A percentile compares a stretch with the other conserved stretches of the same genome.
phyloP scores from a whole-genome alignment of 2,329 filamentous ascomycete genomes.

The Ramularia collo-cygni region DNA sequence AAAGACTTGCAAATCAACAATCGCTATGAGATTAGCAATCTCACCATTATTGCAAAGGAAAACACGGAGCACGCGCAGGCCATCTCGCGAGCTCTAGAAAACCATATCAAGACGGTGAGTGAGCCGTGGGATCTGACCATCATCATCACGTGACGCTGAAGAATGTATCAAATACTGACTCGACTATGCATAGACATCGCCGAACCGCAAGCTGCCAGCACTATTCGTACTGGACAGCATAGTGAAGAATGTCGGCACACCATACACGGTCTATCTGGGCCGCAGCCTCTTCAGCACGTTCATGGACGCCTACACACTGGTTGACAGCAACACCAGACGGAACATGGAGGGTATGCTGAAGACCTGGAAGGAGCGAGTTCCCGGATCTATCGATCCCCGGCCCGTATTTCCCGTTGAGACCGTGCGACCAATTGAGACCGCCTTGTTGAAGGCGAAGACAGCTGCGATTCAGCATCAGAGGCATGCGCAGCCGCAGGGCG shows the following conservation, averaged over 20 bases:
- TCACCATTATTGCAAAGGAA: constrained; percentile 95
- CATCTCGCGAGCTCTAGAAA: constrained; percentile 82
- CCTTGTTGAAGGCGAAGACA: constrained; percentile 73
- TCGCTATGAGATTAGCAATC: constrained; percentile 90
- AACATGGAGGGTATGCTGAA: constrained; percentile 97
- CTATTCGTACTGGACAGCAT: constrained; percentile 97
- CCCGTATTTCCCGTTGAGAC: constrained; percentile 86
- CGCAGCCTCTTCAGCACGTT: constrained; percentile 89
- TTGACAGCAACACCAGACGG: constrained; percentile 72
- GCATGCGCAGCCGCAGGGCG: constrained; percentile 44
- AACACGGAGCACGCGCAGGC: constrained; percentile 92
- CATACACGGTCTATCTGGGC: constrained; percentile 92
- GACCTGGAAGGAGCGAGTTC: constrained; percentile 96
- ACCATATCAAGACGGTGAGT: constrained; percentile 91
- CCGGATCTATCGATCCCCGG: constrained; percentile 83
- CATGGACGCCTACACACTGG: constrained; percentile 91
- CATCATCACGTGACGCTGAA: constrained; percentile 18
- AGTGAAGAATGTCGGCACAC: constrained; percentile 96
- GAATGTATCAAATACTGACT: constrained; percentile 33
- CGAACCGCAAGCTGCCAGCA: constrained; percentile 85
- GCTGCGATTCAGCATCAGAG: constrained; percentile 55
- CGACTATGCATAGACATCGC: constrained; percentile 58
- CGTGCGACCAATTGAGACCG: constrained; percentile 87
- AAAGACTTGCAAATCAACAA: constrained; percentile 88
- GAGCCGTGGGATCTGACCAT: not conserved